Evolutionary conservation across 2,329 filamentous ascomycete species (phyloP), one percentile per base, ranked within the genome.

Genomic region (Calcarisporium arbuscula): DNA sequence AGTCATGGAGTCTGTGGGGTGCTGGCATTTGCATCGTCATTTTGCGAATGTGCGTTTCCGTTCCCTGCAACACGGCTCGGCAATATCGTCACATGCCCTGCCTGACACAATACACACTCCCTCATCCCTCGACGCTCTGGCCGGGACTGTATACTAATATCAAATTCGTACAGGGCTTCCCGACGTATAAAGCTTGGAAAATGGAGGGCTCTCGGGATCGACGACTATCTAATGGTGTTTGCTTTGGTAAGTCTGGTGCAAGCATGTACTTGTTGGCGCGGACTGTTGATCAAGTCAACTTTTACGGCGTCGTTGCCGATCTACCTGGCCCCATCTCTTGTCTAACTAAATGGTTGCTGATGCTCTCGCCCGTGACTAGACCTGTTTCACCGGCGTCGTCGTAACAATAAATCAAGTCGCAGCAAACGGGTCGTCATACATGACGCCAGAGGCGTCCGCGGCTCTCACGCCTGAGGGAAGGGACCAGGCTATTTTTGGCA

Each of bases 141-240:
- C 10, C 22, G 10, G 14, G 14, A 9, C 3, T 25, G 10, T 25
- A 25, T 25, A 14, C 10, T 14, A 14, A 25, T 10, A 9, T 25
- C 22, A 25, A 14, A 25, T 25, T 25, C 22, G n/a, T n/a, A n/a
- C n/a, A n/a, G n/a, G n/a, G n/a, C n/a, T n/a, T 56, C 59, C 7
- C 47, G 58, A 11, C 51, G 55, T 2, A 47, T 62, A 14, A 55
- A 54, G 32, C 46, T 76, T 19, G 62, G 68, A 12, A 63, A 66
- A 25, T 54, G 65, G 44, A 60, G 54, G 27, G 58, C 58, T 6
- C 63, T 75, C n/a, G 68, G 72, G 45, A 46, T 66, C 18, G 75
- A 79, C 44, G 75, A 80, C 47, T 76, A 67, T 46, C 55, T 74
- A 17, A 78, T 78, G 72, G 27, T 69, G 8, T 57, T 74, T 35